A percentile compares a stretch with the other conserved stretches of the same genome.
These are phyloP conservation scores for Rhododendron griersonianum DNA, from an alignment of 148 eudicot species.

Conservation along the genomic window DNA sequence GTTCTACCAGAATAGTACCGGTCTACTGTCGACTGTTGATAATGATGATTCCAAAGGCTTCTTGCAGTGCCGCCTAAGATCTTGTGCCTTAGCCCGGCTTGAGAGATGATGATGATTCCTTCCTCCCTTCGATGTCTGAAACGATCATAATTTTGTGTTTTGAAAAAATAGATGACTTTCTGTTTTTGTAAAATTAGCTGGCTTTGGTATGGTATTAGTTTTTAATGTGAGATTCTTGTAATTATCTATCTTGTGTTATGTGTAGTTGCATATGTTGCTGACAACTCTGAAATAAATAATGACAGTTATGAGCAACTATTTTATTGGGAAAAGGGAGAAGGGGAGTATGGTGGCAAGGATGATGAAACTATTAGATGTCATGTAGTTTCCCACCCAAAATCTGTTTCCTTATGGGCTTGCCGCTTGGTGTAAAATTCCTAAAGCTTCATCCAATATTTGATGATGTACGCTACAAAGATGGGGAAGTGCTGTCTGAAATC, in stretches of 20 bases:
- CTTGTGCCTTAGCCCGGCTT: conserved; percentile 44
- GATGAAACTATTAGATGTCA: neutral
- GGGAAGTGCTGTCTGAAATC: no score
- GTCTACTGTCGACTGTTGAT: neutral
- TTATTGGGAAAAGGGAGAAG: neutral
- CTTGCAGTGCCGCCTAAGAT: conserved; percentile 57
- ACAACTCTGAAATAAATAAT: no score
- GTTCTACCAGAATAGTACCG: neutral
- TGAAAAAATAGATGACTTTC: neutral
- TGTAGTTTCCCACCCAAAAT: neutral
- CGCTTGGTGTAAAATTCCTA: neutral
- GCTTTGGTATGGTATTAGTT: no score
- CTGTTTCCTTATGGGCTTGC: neutral
- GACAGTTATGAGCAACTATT: no score
- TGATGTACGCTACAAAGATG: no score
- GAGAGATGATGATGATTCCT: neutral
- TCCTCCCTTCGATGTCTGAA: neutral
- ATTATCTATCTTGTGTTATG: no score
- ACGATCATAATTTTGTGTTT: neutral
- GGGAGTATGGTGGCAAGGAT: neutral
- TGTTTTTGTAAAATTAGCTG: no score
- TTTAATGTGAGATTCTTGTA: neutral
- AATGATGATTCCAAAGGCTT: conserved; percentile 44
- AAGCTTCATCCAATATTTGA: neutral
- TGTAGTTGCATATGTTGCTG: no score